Evolutionary conservation across 2,329 filamentous ascomycete genomes (phyloP).

Genomic region (Stagonosporopsis rhizophila): DNA sequence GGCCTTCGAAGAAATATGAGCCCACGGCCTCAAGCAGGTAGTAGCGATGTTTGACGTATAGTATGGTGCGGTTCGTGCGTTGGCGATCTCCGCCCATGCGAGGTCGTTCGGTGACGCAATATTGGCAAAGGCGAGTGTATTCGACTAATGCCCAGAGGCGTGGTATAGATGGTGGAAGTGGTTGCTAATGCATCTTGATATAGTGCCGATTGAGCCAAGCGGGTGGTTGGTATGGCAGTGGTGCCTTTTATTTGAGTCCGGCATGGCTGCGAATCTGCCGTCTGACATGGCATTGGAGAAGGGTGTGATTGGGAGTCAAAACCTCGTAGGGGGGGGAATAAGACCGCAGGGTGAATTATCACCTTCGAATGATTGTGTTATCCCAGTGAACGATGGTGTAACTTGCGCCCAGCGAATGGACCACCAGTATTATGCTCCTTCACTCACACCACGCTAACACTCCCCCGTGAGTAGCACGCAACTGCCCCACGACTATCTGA

Average conservation of each 20-base stretch:
- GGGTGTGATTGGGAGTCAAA: neutral
- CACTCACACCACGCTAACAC: no score
- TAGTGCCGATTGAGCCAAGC: neutral
- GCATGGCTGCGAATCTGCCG: neutral
- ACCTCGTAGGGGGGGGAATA: neutral
- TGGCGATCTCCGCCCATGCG: slow-evolving; percentile 1
- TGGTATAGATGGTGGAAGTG: neutral
- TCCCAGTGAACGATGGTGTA: no score
- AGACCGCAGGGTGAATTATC: neutral
- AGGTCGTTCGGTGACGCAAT: slow-evolving; percentile 1
- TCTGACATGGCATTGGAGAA: neutral
- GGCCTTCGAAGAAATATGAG: slow-evolving; percentile 2
- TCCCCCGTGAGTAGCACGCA: no score
- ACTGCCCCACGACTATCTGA: no score
- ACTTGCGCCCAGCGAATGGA: no score
- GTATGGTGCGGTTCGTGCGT: neutral
- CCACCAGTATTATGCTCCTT: no score
- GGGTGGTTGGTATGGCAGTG: neutral
- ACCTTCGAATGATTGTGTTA: no score
- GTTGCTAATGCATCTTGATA: neutral
- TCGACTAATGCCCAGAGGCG: slow-evolving; percentile 18
- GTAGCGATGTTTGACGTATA: neutral
- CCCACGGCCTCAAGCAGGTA: neutral
- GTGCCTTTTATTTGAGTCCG: neutral
- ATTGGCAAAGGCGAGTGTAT: slow-evolving; percentile 2